Percentiles rank a stretch among this genome's conserved stretches.
phyloP scores from a whole-genome alignment of 2,329 filamentous ascomycete genomes.

The Monilinia vaccinii-corymbosi region DNA sequence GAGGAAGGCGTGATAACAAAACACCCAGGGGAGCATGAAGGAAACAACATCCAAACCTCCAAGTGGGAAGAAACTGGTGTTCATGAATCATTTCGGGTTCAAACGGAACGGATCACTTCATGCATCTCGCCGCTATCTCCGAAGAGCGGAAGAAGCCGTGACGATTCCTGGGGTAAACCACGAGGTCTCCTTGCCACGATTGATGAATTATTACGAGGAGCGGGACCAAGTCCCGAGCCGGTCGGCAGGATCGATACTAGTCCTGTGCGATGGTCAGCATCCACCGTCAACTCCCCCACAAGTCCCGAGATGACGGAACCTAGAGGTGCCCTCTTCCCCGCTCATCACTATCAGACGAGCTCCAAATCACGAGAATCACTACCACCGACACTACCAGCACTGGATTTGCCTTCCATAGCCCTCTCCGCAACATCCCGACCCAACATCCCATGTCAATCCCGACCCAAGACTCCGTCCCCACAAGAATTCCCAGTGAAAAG shows the following conservation, averaged over 20 bases:
- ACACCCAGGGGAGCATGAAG: slow-evolving; percentile 1
- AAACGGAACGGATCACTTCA: slow-evolving; percentile 2
- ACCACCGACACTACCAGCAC: not conserved
- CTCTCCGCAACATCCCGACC: not conserved
- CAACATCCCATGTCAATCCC: not conserved
- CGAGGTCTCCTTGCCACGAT: not conserved
- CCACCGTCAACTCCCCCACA: not conserved
- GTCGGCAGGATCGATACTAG: not conserved
- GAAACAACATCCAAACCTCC: slow-evolving; percentile 1
- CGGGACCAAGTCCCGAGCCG: not conserved
- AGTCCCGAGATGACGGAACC: not conserved
- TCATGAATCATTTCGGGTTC: not conserved
- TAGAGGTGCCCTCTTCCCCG: not conserved
- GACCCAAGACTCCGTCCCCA: not conserved
- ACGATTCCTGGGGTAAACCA: not conserved
- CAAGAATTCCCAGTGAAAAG: not conserved
- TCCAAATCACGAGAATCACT: not conserved
- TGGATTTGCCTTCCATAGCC: not conserved
- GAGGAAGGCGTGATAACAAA: not conserved
- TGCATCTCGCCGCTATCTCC: not conserved
- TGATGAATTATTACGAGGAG: not conserved
- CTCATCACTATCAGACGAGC: not conserved
- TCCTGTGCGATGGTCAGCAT: not conserved
- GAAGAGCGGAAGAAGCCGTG: not conserved
- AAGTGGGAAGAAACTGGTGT: slow-evolving; percentile 7